Evolutionary conservation across 2,329 filamentous ascomycete species (phyloP).

Genomic region (Arthrobotrys conoides): DNA sequence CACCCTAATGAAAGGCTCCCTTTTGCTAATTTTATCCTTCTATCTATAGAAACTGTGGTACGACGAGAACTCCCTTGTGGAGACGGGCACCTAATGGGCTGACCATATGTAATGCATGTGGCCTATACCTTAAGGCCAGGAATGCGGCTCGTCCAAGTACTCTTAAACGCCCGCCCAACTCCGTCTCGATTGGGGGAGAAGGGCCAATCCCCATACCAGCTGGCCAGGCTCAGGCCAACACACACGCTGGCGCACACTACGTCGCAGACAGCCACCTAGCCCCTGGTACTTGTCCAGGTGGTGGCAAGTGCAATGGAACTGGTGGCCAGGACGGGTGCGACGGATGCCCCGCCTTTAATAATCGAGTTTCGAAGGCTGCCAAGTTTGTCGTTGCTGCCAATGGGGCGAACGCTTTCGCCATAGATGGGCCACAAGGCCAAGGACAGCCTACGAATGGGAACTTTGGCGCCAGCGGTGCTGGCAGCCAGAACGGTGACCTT

Average conservation of each 20-base stretch:
- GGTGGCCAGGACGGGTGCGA: conserved; percentile 95
- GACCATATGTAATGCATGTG: conserved; percentile 98
- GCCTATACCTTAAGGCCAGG: conserved; percentile 91
- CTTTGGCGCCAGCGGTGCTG: conserved; percentile 63
- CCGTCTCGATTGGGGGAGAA: conserved; percentile 62
- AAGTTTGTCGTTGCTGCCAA: conserved; percentile 74
- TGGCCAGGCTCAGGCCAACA: conserved; percentile 65
- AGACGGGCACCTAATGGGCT: conserved; percentile 90
- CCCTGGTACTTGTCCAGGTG: conserved; percentile 92
- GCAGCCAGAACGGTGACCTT: conserved; percentile 66
- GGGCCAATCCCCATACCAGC: conserved; percentile 64
- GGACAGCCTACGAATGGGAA: conserved; percentile 66
- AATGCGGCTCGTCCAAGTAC: conserved; percentile 93
- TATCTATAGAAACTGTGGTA: conserved; percentile 85
- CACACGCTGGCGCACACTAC: conserved; percentile 75
- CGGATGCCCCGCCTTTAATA: conserved; percentile 97
- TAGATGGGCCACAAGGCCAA: conserved; percentile 67
- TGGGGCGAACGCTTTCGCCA: conserved; percentile 54
- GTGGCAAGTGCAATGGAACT: conserved; percentile 94
- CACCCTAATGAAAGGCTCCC: neutral
- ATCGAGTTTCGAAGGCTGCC: conserved; percentile 89
- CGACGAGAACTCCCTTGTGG: conserved; percentile 94
- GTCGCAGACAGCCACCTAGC: conserved; percentile 81
- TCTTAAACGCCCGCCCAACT: conserved; percentile 79
- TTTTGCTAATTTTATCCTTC: conserved; percentile 39